Evolutionary conservation across 352 stramenopile species (phyloP).

Genomic region (Thalassiosira mediterranea): DNA sequence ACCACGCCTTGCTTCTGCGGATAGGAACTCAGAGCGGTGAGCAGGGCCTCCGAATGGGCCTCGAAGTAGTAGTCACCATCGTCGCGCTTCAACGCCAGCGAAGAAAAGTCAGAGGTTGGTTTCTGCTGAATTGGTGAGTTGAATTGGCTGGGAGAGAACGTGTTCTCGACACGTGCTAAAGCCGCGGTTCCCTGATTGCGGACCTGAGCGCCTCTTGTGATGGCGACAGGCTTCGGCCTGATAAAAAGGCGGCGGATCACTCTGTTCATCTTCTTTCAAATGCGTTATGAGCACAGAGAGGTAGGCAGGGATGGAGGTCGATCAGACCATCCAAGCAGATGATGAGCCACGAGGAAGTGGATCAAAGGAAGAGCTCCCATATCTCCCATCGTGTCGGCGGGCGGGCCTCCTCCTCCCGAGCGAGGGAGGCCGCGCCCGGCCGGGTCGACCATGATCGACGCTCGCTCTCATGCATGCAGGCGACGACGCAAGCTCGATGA

Average conservation of each 20-base stretch:
- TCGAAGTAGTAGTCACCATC: constrained; percentile 55
- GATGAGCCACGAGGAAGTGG: no score
- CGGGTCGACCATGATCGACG: no score
- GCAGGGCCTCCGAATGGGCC: constrained; percentile 42
- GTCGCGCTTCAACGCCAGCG: constrained; percentile 35
- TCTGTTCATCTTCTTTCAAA: no score
- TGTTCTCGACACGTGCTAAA: neutral
- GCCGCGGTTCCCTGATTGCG: constrained; percentile 18
- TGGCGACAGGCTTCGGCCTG: neutral
- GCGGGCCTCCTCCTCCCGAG: no score
- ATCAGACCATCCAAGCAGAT: no score
- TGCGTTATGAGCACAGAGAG: no score
- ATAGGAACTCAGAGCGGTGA: constrained; percentile 21
- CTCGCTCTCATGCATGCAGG: no score
- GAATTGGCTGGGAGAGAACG: neutral
- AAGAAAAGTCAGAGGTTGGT: constrained; percentile 27
- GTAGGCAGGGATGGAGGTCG: no score
- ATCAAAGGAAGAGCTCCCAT: no score
- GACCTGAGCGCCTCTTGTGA: constrained; percentile 1
- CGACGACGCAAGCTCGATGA: no score
- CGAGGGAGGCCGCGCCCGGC: no score
- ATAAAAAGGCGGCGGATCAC: constrained; percentile 10
- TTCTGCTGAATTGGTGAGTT: neutral
- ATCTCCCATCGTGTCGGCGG: no score
- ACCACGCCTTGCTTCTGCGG: constrained; percentile 5